These are phyloP conservation scores for Rhizophora apiculata DNA, from an alignment of 345 rosid genomes.

Conservation along the genomic window DNA sequence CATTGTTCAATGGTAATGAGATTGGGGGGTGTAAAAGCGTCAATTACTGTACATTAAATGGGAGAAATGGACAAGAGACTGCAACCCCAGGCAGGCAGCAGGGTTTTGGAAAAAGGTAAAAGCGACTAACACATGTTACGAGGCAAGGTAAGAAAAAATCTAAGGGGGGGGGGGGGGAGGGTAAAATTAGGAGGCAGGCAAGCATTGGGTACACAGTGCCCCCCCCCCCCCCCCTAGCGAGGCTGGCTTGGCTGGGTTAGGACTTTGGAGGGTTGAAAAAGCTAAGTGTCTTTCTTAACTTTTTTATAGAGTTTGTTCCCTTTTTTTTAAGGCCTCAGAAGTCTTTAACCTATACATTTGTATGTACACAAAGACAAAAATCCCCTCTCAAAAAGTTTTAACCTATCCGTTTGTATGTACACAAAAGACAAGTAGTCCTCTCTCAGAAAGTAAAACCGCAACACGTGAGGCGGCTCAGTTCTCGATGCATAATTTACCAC, in stretches of 20 bases:
- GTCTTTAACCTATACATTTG: too few relatives aligned
- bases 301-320: not conserved
- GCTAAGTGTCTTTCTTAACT: conserved; percentile 27
- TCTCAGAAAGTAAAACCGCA: not conserved
- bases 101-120: not conserved
- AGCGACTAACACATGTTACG: conserved; percentile 22
- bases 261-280: conserved; percentile 10
- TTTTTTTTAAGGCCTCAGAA: too few relatives aligned
- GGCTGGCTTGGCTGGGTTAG: too few relatives aligned
- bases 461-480: conserved; percentile 41
- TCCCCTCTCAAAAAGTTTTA: not conserved
- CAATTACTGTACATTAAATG: too few relatives aligned
- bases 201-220: too few relatives aligned
- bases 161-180: too few relatives aligned
- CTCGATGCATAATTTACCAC: conserved; percentile 23
- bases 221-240: too few relatives aligned
- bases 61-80: not conserved
- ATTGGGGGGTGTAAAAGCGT: too few relatives aligned
- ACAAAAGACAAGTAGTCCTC: not conserved
- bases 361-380: too few relatives aligned
- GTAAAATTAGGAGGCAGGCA: too few relatives aligned
- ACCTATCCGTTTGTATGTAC: too few relatives aligned
- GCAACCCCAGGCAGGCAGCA: not conserved
- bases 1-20: too few relatives aligned
- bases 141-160: not conserved